Evolutionary conservation across 2,329 filamentous ascomycete genomes (phyloP).

Genomic region (Aspergillus vadensis): DNA sequence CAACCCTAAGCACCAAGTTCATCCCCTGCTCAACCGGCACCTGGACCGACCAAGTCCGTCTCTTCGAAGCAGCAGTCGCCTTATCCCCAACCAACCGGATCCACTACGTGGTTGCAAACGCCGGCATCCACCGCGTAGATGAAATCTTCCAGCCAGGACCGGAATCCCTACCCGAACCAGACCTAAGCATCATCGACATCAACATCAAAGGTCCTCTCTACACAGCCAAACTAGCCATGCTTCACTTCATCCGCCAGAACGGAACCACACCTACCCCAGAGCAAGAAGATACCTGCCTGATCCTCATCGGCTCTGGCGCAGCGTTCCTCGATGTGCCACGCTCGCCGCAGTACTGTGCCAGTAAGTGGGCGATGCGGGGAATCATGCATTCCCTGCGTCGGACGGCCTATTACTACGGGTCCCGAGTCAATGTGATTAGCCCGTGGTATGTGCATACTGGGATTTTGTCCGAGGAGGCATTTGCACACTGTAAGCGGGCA

Average conservation of each 20-base stretch:
- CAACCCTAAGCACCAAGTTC: conserved; percentile 25
- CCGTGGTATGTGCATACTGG: conserved; percentile 34
- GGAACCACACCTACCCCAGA: conserved; percentile 22
- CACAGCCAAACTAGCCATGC: conserved; percentile 49
- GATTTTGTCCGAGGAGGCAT: conserved; percentile 2
- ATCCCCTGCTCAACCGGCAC: conserved; percentile 33
- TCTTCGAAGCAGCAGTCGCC: conserved; percentile 30
- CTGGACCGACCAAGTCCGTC: conserved; percentile 35
- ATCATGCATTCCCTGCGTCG: conserved; percentile 41
- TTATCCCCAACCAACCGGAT: conserved; percentile 31
- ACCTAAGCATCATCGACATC: conserved; percentile 42
- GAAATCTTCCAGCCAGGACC: conserved; percentile 28
- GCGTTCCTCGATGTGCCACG: conserved; percentile 38
- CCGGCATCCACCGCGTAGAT: conserved; percentile 34
- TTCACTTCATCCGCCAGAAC: conserved; percentile 41
- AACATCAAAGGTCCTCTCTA: conserved; percentile 48
- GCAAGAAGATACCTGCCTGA: conserved; percentile 33
- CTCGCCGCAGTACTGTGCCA: conserved; percentile 37
- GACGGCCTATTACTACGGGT: conserved; percentile 35
- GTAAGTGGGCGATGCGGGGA: conserved; percentile 42
- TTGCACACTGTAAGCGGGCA: not conserved
- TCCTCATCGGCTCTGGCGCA: conserved; percentile 39
- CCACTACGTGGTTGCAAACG: conserved; percentile 37
- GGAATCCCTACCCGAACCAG: conserved; percentile 28
- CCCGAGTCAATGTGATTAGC: conserved; percentile 41